These are phyloP conservation scores for Coniochaeta sp. DNA, from an alignment of 2,329 filamentous ascomycete species.

Conservation along the genomic window DNA sequence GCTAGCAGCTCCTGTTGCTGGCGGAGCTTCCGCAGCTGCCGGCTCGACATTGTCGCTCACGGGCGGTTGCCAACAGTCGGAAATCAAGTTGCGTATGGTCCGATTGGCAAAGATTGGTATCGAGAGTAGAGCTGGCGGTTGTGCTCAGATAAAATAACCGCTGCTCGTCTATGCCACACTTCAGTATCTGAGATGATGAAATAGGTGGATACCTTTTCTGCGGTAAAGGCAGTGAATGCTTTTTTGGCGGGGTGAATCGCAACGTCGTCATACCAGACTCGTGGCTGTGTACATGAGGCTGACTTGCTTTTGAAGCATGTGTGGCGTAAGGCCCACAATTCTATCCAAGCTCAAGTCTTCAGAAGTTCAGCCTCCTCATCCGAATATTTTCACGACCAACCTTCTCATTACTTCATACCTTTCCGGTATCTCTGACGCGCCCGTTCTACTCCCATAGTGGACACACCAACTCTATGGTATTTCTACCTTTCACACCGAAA, in stretches of 20 bases:
- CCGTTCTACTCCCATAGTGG: neutral
- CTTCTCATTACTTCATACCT: neutral
- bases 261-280: neutral
- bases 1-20: constrained; percentile 38
- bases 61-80: neutral
- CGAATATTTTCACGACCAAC: neutral
- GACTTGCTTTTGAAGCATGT: neutral
- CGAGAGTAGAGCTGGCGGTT: no score
- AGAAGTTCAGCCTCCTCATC: neutral
- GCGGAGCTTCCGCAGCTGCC: constrained; percentile 44
- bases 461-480: neutral
- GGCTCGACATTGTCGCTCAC: constrained; percentile 35
- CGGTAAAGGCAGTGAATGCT: neutral
- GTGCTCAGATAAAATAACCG: no score
- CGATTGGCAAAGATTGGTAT: no score
- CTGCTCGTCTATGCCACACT: no score
- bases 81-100: neutral
- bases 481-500: neutral
- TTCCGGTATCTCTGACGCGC: neutral
- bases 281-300: neutral
- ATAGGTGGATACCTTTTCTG: neutral
- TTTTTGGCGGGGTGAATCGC: no score
- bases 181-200: no score
- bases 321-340: neutral
- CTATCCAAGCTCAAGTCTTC: neutral